Evolutionary conservation across 2,329 filamentous ascomycete genomes (phyloP).

Genomic region (Bertia moriformis): DNA sequence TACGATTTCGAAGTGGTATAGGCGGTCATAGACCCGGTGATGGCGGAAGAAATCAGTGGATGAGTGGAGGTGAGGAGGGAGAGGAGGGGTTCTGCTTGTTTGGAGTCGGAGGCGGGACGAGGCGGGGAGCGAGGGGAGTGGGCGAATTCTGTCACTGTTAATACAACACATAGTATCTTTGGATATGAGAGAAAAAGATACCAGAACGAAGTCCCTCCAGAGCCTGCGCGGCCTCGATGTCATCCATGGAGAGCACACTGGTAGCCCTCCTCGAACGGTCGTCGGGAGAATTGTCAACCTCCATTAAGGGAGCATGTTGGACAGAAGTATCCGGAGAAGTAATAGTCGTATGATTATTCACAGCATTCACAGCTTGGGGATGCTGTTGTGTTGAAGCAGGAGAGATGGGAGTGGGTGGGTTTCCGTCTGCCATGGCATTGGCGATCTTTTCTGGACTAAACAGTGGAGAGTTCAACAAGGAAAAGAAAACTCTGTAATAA

Average conservation of each 20-base stretch:
- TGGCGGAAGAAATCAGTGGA: slow-evolving; percentile 44
- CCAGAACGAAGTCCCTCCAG: slow-evolving; percentile 28
- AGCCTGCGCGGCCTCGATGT: slow-evolving; percentile 21
- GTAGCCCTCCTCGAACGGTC: neutral
- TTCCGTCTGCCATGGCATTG: no score
- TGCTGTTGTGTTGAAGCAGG: no score
- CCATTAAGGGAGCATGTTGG: neutral
- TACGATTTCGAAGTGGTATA: slow-evolving; percentile 49
- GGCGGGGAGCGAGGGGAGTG: slow-evolving; percentile 11
- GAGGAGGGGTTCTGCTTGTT: slow-evolving; percentile 39
- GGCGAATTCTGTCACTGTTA: neutral
- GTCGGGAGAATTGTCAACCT: neutral
- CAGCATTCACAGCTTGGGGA: no score
- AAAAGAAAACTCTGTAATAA: no score
- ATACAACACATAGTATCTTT: neutral
- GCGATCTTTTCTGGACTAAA: no score
- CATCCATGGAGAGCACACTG: slow-evolving; percentile 1
- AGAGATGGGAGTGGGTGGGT: no score
- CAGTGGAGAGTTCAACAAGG: no score
- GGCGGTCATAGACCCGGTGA: slow-evolving; percentile 45
- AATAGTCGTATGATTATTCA: no score
- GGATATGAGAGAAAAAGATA: slow-evolving; percentile 11
- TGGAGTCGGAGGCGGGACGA: slow-evolving; percentile 9
- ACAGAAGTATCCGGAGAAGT: no score
- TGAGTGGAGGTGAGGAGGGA: slow-evolving; percentile 48